Percentiles rank a stretch among this genome's conserved stretches.
Conservation (phyloP, 2,329 filamentous ascomycete genomes). For the Cyphellophora attinorum region DNA sequence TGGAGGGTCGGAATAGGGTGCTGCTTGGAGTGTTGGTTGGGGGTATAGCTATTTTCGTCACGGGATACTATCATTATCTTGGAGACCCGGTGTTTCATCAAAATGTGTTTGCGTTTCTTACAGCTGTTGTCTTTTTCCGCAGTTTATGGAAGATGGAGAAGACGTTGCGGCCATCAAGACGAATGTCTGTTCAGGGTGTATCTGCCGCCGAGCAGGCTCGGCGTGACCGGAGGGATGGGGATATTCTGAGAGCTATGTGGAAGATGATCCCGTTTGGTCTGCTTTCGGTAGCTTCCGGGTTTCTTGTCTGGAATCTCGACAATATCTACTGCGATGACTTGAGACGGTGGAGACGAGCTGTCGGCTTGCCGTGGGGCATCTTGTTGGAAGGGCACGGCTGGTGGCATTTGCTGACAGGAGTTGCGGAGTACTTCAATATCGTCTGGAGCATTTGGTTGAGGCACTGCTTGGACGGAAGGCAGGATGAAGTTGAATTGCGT, state of each 20-base stretch:
- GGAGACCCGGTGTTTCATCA: constrained; percentile 77
- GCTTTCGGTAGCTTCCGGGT: constrained; percentile 64
- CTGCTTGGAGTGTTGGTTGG: constrained; percentile 52
- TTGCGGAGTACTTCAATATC: no score
- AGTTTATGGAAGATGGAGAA: constrained; percentile 69
- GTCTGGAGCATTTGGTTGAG: no score
- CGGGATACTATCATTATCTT: constrained; percentile 71
- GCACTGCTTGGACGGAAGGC: no score
- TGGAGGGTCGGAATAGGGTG: constrained; percentile 25
- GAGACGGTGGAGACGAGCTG: constrained; percentile 52
- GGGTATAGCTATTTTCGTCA: constrained; percentile 52
- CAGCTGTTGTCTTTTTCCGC: constrained; percentile 57
- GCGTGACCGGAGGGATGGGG: constrained; percentile 44
- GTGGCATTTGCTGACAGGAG: constrained; percentile 40
- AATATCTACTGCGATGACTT: constrained; percentile 62
- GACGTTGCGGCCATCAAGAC: constrained; percentile 48
- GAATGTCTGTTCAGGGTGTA: constrained; percentile 37
- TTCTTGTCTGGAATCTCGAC: constrained; percentile 68
- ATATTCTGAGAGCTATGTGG: constrained; percentile 47
- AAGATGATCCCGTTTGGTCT: constrained; percentile 63
- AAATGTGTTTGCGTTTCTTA: constrained; percentile 63
- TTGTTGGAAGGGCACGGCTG: constrained; percentile 63
- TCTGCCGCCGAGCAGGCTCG: constrained; percentile 31
- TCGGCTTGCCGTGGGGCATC: constrained; percentile 71
- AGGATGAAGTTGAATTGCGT: no score